phyloP scores from a whole-genome alignment of 2,329 filamentous ascomycete genomes.

The Beauveria medogensis region DNA sequence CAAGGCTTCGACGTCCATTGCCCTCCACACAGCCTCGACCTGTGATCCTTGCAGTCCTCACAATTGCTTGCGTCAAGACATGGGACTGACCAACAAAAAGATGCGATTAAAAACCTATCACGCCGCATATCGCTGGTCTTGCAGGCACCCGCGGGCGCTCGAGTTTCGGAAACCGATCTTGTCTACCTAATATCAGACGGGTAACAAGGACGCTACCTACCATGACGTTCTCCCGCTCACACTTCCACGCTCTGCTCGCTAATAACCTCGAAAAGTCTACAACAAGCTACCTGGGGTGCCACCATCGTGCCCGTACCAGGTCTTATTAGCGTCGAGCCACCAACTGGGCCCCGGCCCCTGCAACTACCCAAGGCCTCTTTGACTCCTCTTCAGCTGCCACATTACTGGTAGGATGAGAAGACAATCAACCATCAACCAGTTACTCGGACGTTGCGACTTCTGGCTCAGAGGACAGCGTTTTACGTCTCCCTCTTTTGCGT shows the following conservation, averaged over 20 bases:
- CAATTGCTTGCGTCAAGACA: conserved; percentile 2
- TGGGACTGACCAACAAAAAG: not conserved
- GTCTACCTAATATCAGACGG: not conserved
- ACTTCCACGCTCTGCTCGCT: not conserved
- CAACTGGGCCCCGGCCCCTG: not conserved
- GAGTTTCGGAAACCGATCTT: not conserved
- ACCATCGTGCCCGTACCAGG: not conserved
- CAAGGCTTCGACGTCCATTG: not conserved
- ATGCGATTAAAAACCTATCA: not conserved
- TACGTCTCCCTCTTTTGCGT: not conserved
- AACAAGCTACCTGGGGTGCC: not conserved
- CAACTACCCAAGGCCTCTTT: not conserved
- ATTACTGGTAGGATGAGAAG: not conserved
- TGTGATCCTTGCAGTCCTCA: conserved; percentile 1
- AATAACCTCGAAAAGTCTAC: not conserved
- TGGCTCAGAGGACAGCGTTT: not conserved
- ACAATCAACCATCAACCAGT: not conserved
- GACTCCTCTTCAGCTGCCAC: not conserved
- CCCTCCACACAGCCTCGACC: not conserved
- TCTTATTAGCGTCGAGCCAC: not conserved
- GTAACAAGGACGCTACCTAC: not conserved
- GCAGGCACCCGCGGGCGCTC: not conserved
- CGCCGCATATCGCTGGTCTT: not conserved
- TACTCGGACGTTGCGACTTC: not conserved
- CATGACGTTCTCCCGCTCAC: not conserved